A percentile compares a stretch with the other conserved stretches of the same genome.
Evolutionary conservation across 306 rosid genomes (phyloP).

Genomic region (Fragaria iinumae): DNA sequence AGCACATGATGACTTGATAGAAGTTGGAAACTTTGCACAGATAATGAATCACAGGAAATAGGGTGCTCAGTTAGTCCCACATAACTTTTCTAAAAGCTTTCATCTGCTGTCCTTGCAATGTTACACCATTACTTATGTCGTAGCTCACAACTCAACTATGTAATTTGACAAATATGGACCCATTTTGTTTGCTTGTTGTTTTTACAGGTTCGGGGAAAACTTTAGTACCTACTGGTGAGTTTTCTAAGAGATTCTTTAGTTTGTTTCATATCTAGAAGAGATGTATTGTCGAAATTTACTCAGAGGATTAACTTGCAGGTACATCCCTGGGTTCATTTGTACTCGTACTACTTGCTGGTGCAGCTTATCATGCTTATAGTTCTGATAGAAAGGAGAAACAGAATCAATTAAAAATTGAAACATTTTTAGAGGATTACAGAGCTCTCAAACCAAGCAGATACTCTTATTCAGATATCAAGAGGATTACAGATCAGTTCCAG

Average conservation of each 20-base stretch:
- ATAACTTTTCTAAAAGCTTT: too few relatives aligned
- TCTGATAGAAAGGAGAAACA: background rate
- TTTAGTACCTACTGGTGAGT: conserved; percentile 29
- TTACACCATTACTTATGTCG: too few relatives aligned
- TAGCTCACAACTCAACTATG: too few relatives aligned
- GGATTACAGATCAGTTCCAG: conserved; percentile 35
- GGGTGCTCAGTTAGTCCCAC: background rate
- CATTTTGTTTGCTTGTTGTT: background rate
- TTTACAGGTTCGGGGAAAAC: conserved; percentile 20
- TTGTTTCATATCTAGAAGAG: background rate
- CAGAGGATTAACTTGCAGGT: conserved; percentile 17
- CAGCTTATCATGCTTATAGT: background rate
- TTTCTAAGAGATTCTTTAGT: background rate
- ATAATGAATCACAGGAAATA: background rate
- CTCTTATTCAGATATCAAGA: conserved; percentile 34
- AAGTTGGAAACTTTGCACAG: background rate
- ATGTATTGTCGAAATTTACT: background rate
- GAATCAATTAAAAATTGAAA: conserved; percentile 19
- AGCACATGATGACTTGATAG: background rate
- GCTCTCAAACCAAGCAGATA: conserved; percentile 42
- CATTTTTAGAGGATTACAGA: conserved; percentile 41
- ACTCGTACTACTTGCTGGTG: conserved; percentile 7
- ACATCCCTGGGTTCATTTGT: conserved; percentile 22
- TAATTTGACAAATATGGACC: background rate
- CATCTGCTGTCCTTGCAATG: background rate